Base-by-base conservation (phyloP, 768 basidiomycete species). In the Calvatia gigantea region DNA sequence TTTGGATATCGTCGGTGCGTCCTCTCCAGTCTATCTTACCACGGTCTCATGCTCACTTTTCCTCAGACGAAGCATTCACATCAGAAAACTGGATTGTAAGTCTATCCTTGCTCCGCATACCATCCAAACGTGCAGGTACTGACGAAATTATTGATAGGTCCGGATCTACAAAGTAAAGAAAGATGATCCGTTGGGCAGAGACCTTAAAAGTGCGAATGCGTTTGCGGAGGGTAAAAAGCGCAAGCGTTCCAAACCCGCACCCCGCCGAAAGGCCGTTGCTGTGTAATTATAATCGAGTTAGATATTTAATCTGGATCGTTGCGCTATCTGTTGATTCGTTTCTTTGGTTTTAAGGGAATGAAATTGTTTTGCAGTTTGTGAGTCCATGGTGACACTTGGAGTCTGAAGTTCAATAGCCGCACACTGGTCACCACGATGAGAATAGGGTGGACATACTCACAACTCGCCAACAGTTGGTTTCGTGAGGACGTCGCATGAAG, bases 31-130 rank as follows among this genome's bases (percentile, higher is more conserved):
- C 25, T 27, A 23, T 19, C 27, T 39, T 15, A 56, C 31, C 54
- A 21, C 53, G n/a, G n/a, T 37, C 17, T 21, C 43, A 49, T 42
- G 29, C 47, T 50, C 53, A 43, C 47, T 37, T 35, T 39, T 61
- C 27, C 2, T 14, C 59, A 92, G 93, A 99, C 60, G 97, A 99
- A 71, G 97, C 96, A 6, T 99, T 95, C 77, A 99, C 97, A 1
- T 92, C 94, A 6, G 97, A 99, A 76, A 99, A 99, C 72, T 99
- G 97, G 97, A 96, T 99, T 61, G 96, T 94, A 65, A 70, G 85
- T 77, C 38, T 38, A 25, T 39, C 25, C 6, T 32, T 27, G 32
- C 6, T 23, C 32, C 29, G 53, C 29, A 50, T 19, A 48, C 54
- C 28, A 29, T 8, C 28, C 23, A 42, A n/a, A n/a, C 14, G 45